Evolutionary conservation across 352 stramenopile species (phyloP).

Genomic region (Phytophthora meadii): DNA sequence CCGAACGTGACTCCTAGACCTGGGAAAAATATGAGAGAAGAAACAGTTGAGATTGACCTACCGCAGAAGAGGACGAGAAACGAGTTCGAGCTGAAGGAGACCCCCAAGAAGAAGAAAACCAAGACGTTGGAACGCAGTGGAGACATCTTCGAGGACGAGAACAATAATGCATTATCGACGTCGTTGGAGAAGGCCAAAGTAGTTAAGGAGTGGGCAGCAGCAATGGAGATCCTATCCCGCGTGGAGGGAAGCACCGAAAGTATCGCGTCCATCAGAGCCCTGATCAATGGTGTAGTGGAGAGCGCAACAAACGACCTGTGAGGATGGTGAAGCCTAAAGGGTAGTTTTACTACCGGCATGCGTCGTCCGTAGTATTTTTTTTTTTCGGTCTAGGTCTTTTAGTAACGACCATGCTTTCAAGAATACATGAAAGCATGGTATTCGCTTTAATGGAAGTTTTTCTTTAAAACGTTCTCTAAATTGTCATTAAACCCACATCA

Average conservation of each 20-base stretch:
- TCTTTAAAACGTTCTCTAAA: too few species aligned
- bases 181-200: conserved; percentile 38
- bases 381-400: conserved; percentile 1
- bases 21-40: background rate
- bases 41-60: background rate
- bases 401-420: background rate
- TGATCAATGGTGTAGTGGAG: conserved; percentile 31
- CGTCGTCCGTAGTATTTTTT: background rate
- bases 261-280: conserved; percentile 26
- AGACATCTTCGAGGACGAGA: conserved; percentile 5
- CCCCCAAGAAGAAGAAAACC: conserved; percentile 17
- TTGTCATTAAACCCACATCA: too few species aligned
- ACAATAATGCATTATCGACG: background rate
- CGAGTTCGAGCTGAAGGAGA: conserved; percentile 6
- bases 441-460: background rate
- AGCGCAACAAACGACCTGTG: conserved; percentile 27
- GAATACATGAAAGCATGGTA: background rate
- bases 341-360: background rate
- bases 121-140: conserved; percentile 10
- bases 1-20: conserved; percentile 1
- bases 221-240: conserved; percentile 34
- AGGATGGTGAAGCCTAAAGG: background rate
- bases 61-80: conserved; percentile 2
- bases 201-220: conserved; percentile 38
- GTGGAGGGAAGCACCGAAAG: conserved; percentile 36